A percentile compares a stretch with the other conserved stretches of the same genome.
Evolutionary conservation across 148 eudicot species (phyloP).

Genomic region (Limonium bicolor): DNA sequence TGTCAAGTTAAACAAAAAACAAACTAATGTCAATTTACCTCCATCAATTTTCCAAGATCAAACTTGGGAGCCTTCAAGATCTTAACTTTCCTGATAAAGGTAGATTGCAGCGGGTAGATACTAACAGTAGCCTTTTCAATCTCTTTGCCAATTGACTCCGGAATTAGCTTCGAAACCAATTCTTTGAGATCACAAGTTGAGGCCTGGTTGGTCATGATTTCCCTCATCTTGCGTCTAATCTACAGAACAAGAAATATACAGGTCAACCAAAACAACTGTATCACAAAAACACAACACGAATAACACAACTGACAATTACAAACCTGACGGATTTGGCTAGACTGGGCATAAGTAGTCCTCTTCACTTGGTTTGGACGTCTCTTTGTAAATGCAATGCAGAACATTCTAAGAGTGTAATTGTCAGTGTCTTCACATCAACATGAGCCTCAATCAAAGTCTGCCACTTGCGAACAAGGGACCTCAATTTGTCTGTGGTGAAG

Average conservation of each 20-base stretch:
- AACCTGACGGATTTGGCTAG: constrained; percentile 7
- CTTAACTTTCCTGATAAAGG: constrained; percentile 2
- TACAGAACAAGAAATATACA: background rate
- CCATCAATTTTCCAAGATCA: constrained; percentile 7
- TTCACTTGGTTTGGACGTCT: constrained; percentile 6
- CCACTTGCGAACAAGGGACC: constrained; percentile 9
- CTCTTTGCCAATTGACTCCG: constrained; percentile 5
- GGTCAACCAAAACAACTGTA: background rate
- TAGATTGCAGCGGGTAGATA: constrained; percentile 3
- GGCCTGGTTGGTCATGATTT: constrained; percentile 2
- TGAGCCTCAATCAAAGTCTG: constrained; percentile 7
- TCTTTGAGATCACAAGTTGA: constrained; percentile 4
- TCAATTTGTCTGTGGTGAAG: constrained; percentile 7
- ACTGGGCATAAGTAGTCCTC: constrained; percentile 4
- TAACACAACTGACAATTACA: background rate
- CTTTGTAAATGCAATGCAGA: constrained; percentile 6
- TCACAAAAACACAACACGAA: background rate
- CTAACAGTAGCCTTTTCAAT: constrained; percentile 1
- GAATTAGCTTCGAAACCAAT: constrained; percentile 6
- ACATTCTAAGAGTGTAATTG: constrained; percentile 4
- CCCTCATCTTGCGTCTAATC: constrained; percentile 6
- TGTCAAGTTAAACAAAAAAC: background rate
- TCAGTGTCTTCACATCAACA: constrained; percentile 7
- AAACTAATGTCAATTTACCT: background rate
- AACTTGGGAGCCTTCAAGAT: constrained; percentile 5